Percentiles rank a stretch among this genome's conserved stretches.
Evolutionary conservation across 306 rosid species (phyloP).

Genomic region (Cicer arietinum): DNA sequence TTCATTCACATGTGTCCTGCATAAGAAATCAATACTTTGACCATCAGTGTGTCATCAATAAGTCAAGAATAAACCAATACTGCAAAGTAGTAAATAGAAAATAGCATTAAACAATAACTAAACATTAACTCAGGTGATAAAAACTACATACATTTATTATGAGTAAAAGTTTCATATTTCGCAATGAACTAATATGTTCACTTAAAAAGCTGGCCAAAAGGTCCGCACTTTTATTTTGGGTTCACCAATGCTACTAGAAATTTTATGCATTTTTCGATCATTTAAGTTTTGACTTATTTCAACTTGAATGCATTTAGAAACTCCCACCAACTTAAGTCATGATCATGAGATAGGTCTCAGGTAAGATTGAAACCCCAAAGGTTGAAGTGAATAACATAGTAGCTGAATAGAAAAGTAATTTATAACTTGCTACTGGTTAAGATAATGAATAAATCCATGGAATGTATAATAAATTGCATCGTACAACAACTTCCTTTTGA

Average conservation of each 20-base stretch:
- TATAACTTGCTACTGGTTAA: not conserved
- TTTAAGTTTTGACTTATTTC: not conserved
- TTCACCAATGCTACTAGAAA: not conserved
- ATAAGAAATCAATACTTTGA: slow-evolving; percentile 41
- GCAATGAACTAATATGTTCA: too few species aligned
- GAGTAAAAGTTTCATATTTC: too few species aligned
- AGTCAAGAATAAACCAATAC: not conserved
- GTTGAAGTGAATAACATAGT: slow-evolving; percentile 3
- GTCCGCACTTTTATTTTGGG: not conserved
- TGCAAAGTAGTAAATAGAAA: not conserved
- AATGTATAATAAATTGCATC: not conserved
- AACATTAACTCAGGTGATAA: not conserved
- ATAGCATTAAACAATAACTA: not conserved
- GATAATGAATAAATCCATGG: not conserved
- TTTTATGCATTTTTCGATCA: not conserved
- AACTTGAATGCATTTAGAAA: not conserved
- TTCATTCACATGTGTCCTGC: slow-evolving; percentile 54
- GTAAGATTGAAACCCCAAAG: slow-evolving; percentile 2
- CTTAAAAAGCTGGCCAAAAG: not conserved
- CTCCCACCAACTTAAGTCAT: not conserved
- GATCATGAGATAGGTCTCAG: not conserved
- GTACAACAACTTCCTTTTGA: not conserved
- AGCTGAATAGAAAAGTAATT: not conserved
- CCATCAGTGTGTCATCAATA: slow-evolving; percentile 45
- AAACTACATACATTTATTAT: too few species aligned